Evolutionary conservation across 2,329 filamentous ascomycete genomes (phyloP).

Genomic region (Diaporthe eres): DNA sequence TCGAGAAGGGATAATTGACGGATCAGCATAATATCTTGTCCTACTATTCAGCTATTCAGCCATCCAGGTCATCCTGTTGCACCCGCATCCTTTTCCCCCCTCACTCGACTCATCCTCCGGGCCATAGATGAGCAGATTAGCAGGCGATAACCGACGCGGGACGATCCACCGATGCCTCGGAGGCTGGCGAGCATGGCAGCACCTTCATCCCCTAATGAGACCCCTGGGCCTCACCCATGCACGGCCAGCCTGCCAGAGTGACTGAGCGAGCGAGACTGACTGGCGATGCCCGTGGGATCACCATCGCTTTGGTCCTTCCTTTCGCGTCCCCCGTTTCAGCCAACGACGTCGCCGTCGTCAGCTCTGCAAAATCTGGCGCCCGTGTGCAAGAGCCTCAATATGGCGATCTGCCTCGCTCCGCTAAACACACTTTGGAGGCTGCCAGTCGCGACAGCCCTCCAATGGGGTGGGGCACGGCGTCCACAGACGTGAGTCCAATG

Average conservation of each 20-base stretch:
- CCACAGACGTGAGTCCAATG: background rate
- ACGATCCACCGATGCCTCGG: background rate
- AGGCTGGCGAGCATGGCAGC: slow-evolving; percentile 11
- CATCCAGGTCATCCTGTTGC: slow-evolving; percentile 5
- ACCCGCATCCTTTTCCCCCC: background rate
- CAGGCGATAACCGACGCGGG: slow-evolving; percentile 22
- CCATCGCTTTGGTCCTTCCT: background rate
- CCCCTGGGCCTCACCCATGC: slow-evolving; percentile 15
- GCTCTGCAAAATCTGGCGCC: slow-evolving; percentile 3
- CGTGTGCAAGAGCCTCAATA: background rate
- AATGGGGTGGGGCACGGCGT: background rate
- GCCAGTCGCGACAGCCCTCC: background rate
- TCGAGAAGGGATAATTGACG: background rate
- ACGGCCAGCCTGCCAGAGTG: background rate
- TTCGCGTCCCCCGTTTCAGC: slow-evolving; percentile 20
- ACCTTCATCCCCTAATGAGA: slow-evolving; percentile 9
- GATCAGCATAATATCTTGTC: slow-evolving; percentile 12
- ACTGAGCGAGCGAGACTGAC: background rate
- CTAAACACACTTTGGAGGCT: slow-evolving; percentile 22
- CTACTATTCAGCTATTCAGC: slow-evolving; percentile 21
- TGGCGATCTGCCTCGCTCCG: slow-evolving; percentile 22
- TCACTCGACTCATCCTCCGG: slow-evolving; percentile 5
- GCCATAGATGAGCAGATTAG: slow-evolving; percentile 4
- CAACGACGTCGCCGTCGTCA: slow-evolving; percentile 28
- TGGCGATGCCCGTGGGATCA: slow-evolving; percentile 5